Evolutionary conservation across 768 basidiomycete genomes (phyloP).

Genomic region (Jaapia argillacea): DNA sequence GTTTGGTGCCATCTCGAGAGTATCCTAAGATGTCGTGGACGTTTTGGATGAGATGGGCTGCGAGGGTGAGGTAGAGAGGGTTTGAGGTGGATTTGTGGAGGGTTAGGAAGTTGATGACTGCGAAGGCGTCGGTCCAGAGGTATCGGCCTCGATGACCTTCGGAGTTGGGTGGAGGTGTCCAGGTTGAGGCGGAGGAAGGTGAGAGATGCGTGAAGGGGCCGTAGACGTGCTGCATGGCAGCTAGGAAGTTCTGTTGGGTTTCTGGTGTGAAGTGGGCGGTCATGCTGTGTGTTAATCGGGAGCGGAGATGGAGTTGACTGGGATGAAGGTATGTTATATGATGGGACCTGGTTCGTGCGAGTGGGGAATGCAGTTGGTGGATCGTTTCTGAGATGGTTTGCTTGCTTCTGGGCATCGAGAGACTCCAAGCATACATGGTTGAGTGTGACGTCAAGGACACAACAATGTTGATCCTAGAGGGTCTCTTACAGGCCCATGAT

Average conservation of each 20-base stretch:
- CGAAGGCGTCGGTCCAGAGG: constrained; percentile 23
- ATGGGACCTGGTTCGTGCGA: no score
- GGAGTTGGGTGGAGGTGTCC: constrained; percentile 11
- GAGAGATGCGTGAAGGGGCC: constrained; percentile 8
- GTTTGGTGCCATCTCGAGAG: constrained; percentile 12
- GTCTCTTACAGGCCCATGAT: no score
- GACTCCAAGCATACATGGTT: no score
- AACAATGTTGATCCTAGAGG: no score
- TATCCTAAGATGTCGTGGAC: constrained; percentile 18
- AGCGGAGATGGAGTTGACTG: no score
- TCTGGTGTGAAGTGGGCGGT: no score
- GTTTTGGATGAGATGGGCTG: constrained; percentile 14
- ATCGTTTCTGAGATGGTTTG: no score
- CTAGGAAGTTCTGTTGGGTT: constrained; percentile 11
- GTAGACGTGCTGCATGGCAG: constrained; percentile 12
- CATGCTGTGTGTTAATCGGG: no score
- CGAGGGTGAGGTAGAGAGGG: constrained; percentile 11
- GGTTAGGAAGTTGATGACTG: constrained; percentile 18
- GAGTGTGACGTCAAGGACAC: no score
- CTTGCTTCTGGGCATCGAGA: no score
- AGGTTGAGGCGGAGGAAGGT: constrained; percentile 4
- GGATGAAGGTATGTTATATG: no score
- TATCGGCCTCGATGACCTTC: constrained; percentile 17
- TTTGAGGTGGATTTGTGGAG: constrained; percentile 11
- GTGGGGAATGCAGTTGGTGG: no score